Base-by-base conservation (phyloP, 2,329 filamentous ascomycete species). In the Emmonsiellopsis sp. region DNA sequence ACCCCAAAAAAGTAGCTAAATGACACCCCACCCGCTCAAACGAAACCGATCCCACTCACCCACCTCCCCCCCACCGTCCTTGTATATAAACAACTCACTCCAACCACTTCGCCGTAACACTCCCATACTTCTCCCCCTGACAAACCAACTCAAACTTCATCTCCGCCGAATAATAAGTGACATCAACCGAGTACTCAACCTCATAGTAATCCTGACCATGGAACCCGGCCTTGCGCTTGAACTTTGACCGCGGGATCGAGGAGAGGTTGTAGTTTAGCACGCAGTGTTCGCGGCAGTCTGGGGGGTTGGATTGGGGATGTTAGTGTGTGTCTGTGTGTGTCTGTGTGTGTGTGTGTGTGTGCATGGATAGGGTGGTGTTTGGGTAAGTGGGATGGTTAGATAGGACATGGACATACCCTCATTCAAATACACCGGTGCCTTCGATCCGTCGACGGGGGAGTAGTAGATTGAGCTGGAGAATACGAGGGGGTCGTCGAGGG, bases 201-300 rank as follows among this genome's bases (percentile, higher is more conserved):
- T 49, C 47, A n/a, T 49, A 49, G 7, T 49, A 49, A 35, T 49
- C 47, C 3, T 40, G 10, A 3, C 47, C 47, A 20, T 49, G 47
- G 26, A 26, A n/a, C 10, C 47, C 47, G 6, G 16, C 7, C 35
- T 40, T 49, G 11, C 47, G 47, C 47, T 49, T 49, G 47, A 49
- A 49, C 31, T 49, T 49, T 32, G 47, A 49, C 10, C 47, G 47
- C 13, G 47, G 47, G 11, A 49, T 49, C n/a, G 47, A 49, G 34
- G 47, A 49, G 20, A 49, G 47, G 7, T 49, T 49, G 47, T 49
- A 49, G 35, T 49, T 49, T 26, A 49, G 35, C 7, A 49, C 35
- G 47, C 47, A 49, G 16, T 49, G 47, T 49, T 49, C 47, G 11
- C 47, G 47, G 47, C 47, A 49, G 47, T 49, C 47, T 49, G 20